A percentile compares a stretch with the other conserved stretches of the same genome.
These are phyloP conservation scores for Ascochyta fabae DNA, from an alignment of 2,329 filamentous ascomycete species.

Conservation along the genomic window DNA sequence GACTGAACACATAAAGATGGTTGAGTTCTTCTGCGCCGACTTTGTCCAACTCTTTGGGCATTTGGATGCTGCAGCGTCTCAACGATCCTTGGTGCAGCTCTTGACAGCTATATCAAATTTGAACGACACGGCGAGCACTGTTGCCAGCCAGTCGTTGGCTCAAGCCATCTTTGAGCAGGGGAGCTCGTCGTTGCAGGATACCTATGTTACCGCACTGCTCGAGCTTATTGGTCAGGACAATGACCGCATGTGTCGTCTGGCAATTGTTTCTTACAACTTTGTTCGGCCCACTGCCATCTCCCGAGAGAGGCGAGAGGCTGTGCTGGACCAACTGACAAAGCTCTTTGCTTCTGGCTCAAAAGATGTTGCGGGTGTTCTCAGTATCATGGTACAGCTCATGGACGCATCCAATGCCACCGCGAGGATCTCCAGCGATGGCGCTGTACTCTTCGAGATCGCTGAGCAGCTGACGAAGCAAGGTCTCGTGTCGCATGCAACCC, in stretches of 20 bases:
- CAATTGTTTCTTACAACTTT: constrained; percentile 29
- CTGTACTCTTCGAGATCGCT: constrained; percentile 36
- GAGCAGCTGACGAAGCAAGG: constrained; percentile 29
- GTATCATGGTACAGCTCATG: constrained; percentile 43
- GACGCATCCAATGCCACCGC: constrained; percentile 45
- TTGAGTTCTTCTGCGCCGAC: constrained; percentile 37
- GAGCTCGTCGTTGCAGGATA: constrained; percentile 24
- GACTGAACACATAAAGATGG: constrained; percentile 23
- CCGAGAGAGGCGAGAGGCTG: constrained; percentile 41
- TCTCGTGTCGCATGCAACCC: constrained; percentile 16
- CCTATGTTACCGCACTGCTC: constrained; percentile 30
- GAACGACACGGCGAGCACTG: constrained; percentile 4
- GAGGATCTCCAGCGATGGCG: constrained; percentile 37
- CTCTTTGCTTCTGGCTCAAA: constrained; percentile 19
- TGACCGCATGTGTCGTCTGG: constrained; percentile 15
- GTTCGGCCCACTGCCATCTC: constrained; percentile 34
- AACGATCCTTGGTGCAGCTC: constrained; percentile 26
- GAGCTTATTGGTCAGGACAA: constrained; percentile 18
- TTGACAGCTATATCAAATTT: constrained; percentile 27
- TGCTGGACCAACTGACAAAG: constrained; percentile 37
- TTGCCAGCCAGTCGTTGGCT: constrained; percentile 27
- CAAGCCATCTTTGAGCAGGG: constrained; percentile 31
- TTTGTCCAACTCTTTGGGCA: constrained; percentile 34
- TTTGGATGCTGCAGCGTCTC: constrained; percentile 23
- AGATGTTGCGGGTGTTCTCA: constrained; percentile 23